Percentiles rank a stretch among this genome's conserved stretches.
These are phyloP conservation scores for Xerophyta viscosa DNA, from an alignment of 106 monocot genomes.

Conservation along the genomic window DNA sequence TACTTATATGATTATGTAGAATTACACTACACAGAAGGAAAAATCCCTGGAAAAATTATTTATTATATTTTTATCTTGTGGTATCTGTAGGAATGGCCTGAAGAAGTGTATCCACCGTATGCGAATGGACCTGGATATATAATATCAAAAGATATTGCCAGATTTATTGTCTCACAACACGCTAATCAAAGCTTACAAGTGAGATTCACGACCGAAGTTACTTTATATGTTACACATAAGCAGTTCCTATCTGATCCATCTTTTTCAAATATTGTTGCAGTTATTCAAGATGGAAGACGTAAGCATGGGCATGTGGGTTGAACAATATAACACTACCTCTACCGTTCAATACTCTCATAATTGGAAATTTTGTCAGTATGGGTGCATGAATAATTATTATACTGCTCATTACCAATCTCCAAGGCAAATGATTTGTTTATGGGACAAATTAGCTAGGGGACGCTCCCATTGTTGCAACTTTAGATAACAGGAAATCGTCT, in stretches of 20 bases:
- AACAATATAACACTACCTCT: slow-evolving; percentile 58
- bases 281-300: slow-evolving; percentile 99
- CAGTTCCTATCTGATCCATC: background rate
- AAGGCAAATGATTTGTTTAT: slow-evolving; percentile 83
- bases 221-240: background rate
- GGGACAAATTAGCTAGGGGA: slow-evolving; percentile 59
- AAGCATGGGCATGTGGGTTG: slow-evolving; percentile 99
- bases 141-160: slow-evolving; percentile 77
- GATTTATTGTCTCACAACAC: slow-evolving; percentile 44
- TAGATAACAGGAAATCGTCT: slow-evolving; percentile 27
- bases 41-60: background rate
- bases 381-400: slow-evolving; percentile 80
- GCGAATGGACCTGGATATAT: slow-evolving; percentile 92
- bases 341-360: slow-evolving; percentile 68
- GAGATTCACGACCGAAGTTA: background rate
- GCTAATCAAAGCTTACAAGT: slow-evolving; percentile 61
- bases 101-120: slow-evolving; percentile 78
- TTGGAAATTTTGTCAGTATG: slow-evolving; percentile 90
- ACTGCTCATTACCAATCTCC: slow-evolving; percentile 97
- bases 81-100: slow-evolving; percentile 83
- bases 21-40: no score
- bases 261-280: slow-evolving; percentile 31
- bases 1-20: no score
- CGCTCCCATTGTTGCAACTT: slow-evolving; percentile 79
- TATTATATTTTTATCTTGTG: background rate